phyloP scores from a whole-genome alignment of 257 asterid genomes.

The Nicotiana otophora region DNA sequence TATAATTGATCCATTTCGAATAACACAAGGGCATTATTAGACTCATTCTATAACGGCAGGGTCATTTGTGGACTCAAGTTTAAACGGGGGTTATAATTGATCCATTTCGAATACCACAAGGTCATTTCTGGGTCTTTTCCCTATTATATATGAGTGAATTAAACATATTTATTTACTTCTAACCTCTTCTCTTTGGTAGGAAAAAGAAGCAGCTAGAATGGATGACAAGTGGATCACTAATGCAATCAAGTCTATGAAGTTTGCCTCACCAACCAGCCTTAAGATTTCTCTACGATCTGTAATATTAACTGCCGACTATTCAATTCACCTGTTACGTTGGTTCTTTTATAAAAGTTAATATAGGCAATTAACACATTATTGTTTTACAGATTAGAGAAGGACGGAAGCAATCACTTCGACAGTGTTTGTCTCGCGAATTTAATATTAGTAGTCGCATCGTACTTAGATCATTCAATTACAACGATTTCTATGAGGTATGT shows the following conservation, averaged over 20 bases:
- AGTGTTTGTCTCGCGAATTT: conserved; percentile 15
- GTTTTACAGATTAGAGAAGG: conserved; percentile 16
- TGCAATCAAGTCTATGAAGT: conserved; percentile 13
- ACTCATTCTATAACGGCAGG: no score
- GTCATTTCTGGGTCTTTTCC: no score
- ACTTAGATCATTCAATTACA: conserved; percentile 7
- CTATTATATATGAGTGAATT: no score
- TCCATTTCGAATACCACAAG: no score
- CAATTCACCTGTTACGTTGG: background rate
- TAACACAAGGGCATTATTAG: no score
- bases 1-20: no score
- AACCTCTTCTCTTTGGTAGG: background rate
- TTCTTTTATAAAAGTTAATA: background rate
- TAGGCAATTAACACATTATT: background rate
- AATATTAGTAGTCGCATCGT: background rate
- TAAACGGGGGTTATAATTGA: no score
- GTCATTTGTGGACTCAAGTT: no score
- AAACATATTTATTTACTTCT: no score
- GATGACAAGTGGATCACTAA: conserved; percentile 14
- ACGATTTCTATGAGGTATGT: conserved; percentile 11
- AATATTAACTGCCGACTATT: background rate
- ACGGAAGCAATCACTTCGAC: background rate
- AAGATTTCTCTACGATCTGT: conserved; percentile 16
- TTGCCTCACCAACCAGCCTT: conserved; percentile 23
- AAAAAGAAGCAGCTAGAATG: background rate